phyloP scores from a whole-genome alignment of 495 filamentous ascomycete genomes.

The Talaromyces trachyspermus region DNA sequence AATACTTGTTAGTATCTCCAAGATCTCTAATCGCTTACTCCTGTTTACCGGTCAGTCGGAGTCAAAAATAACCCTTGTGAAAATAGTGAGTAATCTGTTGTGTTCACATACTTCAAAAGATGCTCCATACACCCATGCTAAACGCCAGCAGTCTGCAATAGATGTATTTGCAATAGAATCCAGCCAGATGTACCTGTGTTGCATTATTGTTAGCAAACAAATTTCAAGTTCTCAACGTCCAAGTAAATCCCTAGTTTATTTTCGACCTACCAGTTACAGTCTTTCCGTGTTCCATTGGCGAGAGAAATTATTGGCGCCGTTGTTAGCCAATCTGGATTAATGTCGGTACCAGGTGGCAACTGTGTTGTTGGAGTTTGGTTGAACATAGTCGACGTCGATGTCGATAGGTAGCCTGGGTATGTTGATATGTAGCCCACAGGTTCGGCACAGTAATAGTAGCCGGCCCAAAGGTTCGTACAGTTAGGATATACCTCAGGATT shows the following conservation, averaged over 20 bases:
- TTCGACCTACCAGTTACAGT: neutral
- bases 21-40: neutral
- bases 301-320: neutral
- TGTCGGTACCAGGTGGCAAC: neutral
- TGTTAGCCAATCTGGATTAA: neutral
- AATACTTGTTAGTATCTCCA: too few species aligned
- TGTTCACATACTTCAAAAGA: neutral
- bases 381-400: conserved; percentile 1
- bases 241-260: neutral
- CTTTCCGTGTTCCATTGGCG: neutral
- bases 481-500: conserved; percentile 13
- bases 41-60: too few species aligned
- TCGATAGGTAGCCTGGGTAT: conserved; percentile 11
- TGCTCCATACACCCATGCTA: neutral
- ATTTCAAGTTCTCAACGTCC: neutral
- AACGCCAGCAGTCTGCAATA: neutral
- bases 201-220: neutral
- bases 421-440: conserved; percentile 16
- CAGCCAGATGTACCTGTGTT: neutral
- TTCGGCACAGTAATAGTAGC: conserved; percentile 5
- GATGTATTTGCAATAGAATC: neutral
- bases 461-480: conserved; percentile 14
- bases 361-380: conserved; percentile 1
- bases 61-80: neutral
- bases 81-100: neutral